Evolutionary conservation across 371 early-diverging fungal species (phyloP), one percentile per base, ranked within the genome.

Genomic region (Mortierella polycephala): DNA sequence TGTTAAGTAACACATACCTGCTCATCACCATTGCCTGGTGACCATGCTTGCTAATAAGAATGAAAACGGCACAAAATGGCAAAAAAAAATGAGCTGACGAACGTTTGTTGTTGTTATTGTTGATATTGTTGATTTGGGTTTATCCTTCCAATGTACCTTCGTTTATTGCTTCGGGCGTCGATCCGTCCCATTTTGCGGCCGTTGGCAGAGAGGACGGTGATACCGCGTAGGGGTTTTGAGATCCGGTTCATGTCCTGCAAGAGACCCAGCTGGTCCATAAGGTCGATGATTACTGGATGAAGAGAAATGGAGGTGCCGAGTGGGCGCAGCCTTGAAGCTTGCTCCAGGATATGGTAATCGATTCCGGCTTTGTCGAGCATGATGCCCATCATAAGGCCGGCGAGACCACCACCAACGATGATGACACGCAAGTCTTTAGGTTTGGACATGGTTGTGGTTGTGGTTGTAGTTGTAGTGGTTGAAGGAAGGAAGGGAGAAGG

Each of bases 1-100:
- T 30, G 50, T 45, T 39, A 37, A n/a, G 51, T 52, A 55, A 11
- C n/a, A 14, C n/a, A 62, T 70, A 70, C 75, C 75, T 71, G 77
- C 77, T 77, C 77, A 77, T 71, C 6, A 77, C 77, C 61, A 77
- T 64, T 0, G 77, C 77, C 42, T 77, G 77, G 51, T 67, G 71
- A 7, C 68, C 68, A 44, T 62, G 64, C 42, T 72, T 77, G 51
- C 39, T 37, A n/a, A 57, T 18, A 50, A 53, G 49, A 23, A 37
- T 40, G 53, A 56, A 44, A 39, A 61, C 18, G 20, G 46, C 52
- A 44, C 21, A 11, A 51, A 8, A 57, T 18, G 51, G 50, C 42
- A 56, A 47, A 68, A 18, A 56, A 51, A 30, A 18, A 60, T 21
- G 41, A 42, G n/a, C 11, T n/a, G 39, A 40, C 18, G n/a, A 16